phyloP scores from a whole-genome alignment of 768 basidiomycete species.

The Termitomyces heimii region DNA sequence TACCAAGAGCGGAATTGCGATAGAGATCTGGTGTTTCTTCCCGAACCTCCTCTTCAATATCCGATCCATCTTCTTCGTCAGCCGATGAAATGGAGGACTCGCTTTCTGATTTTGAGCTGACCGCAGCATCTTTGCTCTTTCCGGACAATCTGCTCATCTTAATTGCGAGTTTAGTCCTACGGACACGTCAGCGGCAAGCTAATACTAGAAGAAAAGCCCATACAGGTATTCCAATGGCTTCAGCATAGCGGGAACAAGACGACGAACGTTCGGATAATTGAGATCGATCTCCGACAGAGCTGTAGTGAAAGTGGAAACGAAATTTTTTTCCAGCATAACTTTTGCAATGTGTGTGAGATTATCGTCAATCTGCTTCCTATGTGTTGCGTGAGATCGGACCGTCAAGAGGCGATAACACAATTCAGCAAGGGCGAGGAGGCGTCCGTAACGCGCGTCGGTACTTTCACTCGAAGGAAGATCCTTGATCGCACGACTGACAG shows the following conservation, averaged over 20 bases:
- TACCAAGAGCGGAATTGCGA: slow-evolving; percentile 92
- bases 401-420: slow-evolving; percentile 85
- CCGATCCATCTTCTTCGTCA: slow-evolving; percentile 59
- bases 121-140: slow-evolving; percentile 53
- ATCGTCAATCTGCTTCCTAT: slow-evolving; percentile 60
- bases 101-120: slow-evolving; percentile 39
- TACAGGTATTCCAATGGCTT: slow-evolving; percentile 88
- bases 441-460: slow-evolving; percentile 78
- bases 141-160: slow-evolving; percentile 86
- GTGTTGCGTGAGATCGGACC: slow-evolving; percentile 58
- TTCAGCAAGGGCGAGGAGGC: slow-evolving; percentile 81
- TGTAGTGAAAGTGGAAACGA: slow-evolving; percentile 81
- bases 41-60: slow-evolving; percentile 45
- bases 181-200: slow-evolving; percentile 6
- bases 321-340: slow-evolving; percentile 98
- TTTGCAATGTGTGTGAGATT: slow-evolving; percentile 91
- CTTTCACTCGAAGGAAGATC: slow-evolving; percentile 58
- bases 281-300: slow-evolving; percentile 91
- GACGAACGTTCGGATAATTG: slow-evolving; percentile 88
- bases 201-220: slow-evolving; percentile 20
- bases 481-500: slow-evolving; percentile 80
- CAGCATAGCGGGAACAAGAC: slow-evolving; percentile 81
- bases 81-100: slow-evolving; percentile 46
- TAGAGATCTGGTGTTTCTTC: slow-evolving; percentile 93
- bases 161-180: slow-evolving; percentile 92